Evolutionary conservation across 2,329 filamentous ascomycete genomes (phyloP).

Genomic region (Dendryphion nanum): DNA sequence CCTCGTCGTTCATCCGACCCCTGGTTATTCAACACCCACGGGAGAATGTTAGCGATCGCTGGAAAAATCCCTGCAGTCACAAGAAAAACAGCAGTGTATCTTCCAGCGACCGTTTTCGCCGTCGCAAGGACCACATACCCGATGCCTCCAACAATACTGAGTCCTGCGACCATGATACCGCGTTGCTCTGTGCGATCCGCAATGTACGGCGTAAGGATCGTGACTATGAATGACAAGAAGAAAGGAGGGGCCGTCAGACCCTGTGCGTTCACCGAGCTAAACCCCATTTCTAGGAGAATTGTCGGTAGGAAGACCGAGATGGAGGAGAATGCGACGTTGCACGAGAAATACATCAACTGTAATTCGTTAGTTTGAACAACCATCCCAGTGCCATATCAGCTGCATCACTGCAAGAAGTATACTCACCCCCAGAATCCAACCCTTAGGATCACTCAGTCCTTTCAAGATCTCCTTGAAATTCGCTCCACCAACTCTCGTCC

Average conservation of each 20-base stretch:
- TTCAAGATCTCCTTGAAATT: conserved; percentile 57
- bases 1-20: conserved; percentile 67
- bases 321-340: conserved; percentile 53
- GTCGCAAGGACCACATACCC: conserved; percentile 67
- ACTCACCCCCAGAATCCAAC: conserved; percentile 67
- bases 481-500: conserved; percentile 38
- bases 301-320: conserved; percentile 46
- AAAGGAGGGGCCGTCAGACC: conserved; percentile 69
- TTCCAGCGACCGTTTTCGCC: conserved; percentile 48
- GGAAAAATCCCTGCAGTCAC: conserved; percentile 65
- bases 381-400: no score
- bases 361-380: conserved; percentile 2
- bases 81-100: conserved; percentile 55
- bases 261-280: conserved; percentile 64
- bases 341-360: conserved; percentile 75
- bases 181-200: conserved; percentile 34
- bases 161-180: conserved; percentile 56
- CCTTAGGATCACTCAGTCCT: conserved; percentile 64
- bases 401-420: no score
- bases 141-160: conserved; percentile 57
- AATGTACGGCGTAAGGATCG: conserved; percentile 47
- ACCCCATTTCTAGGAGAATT: conserved; percentile 60
- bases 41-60: conserved; percentile 67
- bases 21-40: conserved; percentile 69
- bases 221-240: conserved; percentile 64